Conservation (phyloP, 2,329 filamentous ascomycete species). For the Lomentospora prolificans region DNA sequence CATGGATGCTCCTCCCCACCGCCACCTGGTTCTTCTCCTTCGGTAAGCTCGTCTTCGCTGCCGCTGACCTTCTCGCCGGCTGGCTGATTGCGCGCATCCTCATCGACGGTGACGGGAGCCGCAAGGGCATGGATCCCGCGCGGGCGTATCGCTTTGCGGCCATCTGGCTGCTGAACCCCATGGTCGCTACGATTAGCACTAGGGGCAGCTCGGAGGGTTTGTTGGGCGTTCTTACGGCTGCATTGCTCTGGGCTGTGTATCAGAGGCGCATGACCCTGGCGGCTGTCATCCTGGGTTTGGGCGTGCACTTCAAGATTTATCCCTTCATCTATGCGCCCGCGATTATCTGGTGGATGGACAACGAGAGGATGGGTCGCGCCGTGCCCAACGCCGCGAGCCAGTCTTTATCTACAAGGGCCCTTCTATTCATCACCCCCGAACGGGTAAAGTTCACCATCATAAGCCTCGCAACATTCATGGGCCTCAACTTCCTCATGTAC, state of each 20-base stretch:
- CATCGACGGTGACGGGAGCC: conserved; percentile 4
- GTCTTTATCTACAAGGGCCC: conserved; percentile 17
- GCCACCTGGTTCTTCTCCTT: conserved; percentile 60
- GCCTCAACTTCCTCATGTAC: conserved; percentile 73
- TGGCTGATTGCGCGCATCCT: conserved; percentile 24
- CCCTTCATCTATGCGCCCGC: conserved; percentile 88
- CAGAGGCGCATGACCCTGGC: conserved; percentile 52
- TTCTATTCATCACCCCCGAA: conserved; percentile 39
- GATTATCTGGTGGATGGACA: conserved; percentile 72
- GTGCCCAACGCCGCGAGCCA: not conserved
- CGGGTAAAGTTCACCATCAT: conserved; percentile 49
- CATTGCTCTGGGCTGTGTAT: conserved; percentile 72
- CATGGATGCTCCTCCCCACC: conserved; percentile 83
- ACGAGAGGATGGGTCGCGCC: conserved; percentile 27
- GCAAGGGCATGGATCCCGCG: conserved; percentile 32
- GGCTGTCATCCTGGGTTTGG: conserved; percentile 66
- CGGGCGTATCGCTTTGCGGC: conserved; percentile 66
- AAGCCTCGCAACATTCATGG: conserved; percentile 64
- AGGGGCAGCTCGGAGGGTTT: conserved; percentile 88
- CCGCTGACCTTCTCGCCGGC: conserved; percentile 75
- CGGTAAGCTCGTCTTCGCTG: conserved; percentile 79
- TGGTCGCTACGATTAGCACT: conserved; percentile 96
- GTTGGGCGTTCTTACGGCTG: conserved; percentile 74
- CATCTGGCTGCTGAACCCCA: conserved; percentile 92
- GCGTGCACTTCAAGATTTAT: conserved; percentile 97